phyloP scores from a whole-genome alignment of 1,139 yeast species.

The Pichia norvegensis region DNA sequence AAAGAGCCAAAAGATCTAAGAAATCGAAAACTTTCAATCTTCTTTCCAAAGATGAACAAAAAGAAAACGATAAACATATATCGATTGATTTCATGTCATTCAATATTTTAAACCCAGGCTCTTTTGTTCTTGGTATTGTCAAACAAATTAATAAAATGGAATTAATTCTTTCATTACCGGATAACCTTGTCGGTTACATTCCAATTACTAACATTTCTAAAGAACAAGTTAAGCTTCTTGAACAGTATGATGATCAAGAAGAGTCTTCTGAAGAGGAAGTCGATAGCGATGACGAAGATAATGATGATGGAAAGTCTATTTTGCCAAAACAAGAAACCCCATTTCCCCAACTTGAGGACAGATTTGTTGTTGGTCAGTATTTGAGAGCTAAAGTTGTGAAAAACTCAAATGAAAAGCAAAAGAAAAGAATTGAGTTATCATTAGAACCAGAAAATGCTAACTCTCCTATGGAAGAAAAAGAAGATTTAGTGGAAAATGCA shows the following conservation, averaged over 20 bases:
- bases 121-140: conserved; percentile 71
- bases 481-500: conserved; percentile 47
- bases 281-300: conserved; percentile 29
- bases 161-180: conserved; percentile 68
- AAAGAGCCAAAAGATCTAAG: conserved; percentile 26
- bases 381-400: conserved; percentile 66
- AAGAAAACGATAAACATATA: conserved; percentile 27
- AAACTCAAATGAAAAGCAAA: conserved; percentile 30
- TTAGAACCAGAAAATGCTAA: conserved; percentile 74
- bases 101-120: conserved; percentile 60
- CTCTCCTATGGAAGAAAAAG: conserved; percentile 46
- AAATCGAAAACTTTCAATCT: conserved; percentile 25
- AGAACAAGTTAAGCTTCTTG: conserved; percentile 51
- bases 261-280: conserved; percentile 26
- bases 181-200: conserved; percentile 70
- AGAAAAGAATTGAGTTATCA: conserved; percentile 61
- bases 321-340: conserved; percentile 26
- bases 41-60: conserved; percentile 16
- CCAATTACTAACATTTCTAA: conserved; percentile 70
- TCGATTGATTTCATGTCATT: conserved; percentile 55
- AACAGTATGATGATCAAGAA: conserved; percentile 42
- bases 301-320: conserved; percentile 29
- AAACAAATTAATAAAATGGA: conserved; percentile 53
- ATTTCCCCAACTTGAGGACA: conserved; percentile 47
- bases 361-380: conserved; percentile 77